Base-by-base conservation (phyloP, 306 rosid species). In the Quercus aquifolioides region DNA sequence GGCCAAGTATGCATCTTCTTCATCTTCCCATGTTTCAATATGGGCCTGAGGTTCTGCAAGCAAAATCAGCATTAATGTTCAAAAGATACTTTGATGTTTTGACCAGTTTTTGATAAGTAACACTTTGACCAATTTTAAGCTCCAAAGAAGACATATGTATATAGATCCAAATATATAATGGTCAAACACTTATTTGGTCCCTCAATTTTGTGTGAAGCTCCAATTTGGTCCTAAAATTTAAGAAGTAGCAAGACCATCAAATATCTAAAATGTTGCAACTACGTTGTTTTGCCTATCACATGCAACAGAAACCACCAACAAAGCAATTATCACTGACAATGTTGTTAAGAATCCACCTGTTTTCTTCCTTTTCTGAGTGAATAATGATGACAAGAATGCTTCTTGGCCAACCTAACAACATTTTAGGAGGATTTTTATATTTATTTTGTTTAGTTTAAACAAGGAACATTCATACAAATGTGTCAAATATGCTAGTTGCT, bases 1-100 rank as follows among this genome's bases (percentile, higher is more conserved):
- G 71, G 97, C 90, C 85, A 94, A 84, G 85, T 86, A 92, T 64
- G 90, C 90, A 58, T 94, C 95, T 77, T 91, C 97, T 76, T 91
- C 90, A 68, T 89, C 96, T 84, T 94, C 94, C 94, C 96, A 94
- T 25, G 87, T 82, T 74, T 86, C 91, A 76, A 79, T 30, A 51
- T 63, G 43, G 33, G 73, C 63, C 62, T 85, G 90, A 28, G 82
- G 77, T 74, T 62, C 92, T 86, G 87, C 80, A 43, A 83, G 80
- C 78, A 63, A 77, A 79, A 77, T 76, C 60, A 74, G 81, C 76
- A 26, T 65, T 71, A 38, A 56, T 55, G 51, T 76, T 71, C 79
- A 71, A 73, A 74, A 74, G n/a, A 49, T 49, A 13, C 54, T 12
- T 41, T 41, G 35, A 73, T 52, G 70, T 19, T 70, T 38, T 67